phyloP scores from a whole-genome alignment of 257 asterid species.

The Solanum etuberosum region DNA sequence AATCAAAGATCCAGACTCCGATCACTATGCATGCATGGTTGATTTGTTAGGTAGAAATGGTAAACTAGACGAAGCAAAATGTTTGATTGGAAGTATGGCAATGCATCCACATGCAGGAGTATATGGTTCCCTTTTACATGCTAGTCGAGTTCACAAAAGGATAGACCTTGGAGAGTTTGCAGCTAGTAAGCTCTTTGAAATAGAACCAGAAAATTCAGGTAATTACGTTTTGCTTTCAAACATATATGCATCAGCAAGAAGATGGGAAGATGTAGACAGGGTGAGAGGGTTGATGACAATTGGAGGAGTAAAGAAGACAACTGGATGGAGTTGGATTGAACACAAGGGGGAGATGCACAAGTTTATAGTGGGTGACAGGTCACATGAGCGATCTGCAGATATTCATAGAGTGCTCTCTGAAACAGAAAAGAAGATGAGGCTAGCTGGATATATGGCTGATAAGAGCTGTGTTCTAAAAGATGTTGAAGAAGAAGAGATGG shows the following conservation, averaged over 20 bases:
- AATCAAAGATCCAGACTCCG: conserved; percentile 39
- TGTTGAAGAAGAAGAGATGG: conserved; percentile 66
- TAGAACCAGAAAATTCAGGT: conserved; percentile 56
- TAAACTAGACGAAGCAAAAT: conserved; percentile 54
- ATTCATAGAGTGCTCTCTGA: conserved; percentile 25
- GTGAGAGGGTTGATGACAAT: conserved; percentile 42
- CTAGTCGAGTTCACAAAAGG: conserved; percentile 50
- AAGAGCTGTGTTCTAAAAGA: conserved; percentile 41
- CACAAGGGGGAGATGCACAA: conserved; percentile 34
- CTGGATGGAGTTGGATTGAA: conserved; percentile 63
- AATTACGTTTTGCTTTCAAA: conserved; percentile 45
- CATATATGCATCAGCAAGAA: conserved; percentile 42
- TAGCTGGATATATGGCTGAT: conserved; percentile 43
- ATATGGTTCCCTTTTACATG: conserved; percentile 53
- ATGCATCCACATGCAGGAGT: conserved; percentile 40
- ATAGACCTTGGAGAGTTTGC: conserved; percentile 52
- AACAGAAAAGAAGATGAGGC: conserved; percentile 27
- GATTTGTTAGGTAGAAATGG: conserved; percentile 68
- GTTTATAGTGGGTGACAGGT: conserved; percentile 35
- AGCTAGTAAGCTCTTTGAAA: conserved; percentile 49
- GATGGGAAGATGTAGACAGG: conserved; percentile 53
- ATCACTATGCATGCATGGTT: conserved; percentile 67
- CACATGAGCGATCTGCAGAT: conserved; percentile 29
- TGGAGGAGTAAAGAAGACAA: conserved; percentile 29
- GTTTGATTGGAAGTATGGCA: conserved; percentile 41